phyloP scores from a whole-genome alignment of 225 moss, liverwort and hornwort species.

The Pleurozium schreberi region DNA sequence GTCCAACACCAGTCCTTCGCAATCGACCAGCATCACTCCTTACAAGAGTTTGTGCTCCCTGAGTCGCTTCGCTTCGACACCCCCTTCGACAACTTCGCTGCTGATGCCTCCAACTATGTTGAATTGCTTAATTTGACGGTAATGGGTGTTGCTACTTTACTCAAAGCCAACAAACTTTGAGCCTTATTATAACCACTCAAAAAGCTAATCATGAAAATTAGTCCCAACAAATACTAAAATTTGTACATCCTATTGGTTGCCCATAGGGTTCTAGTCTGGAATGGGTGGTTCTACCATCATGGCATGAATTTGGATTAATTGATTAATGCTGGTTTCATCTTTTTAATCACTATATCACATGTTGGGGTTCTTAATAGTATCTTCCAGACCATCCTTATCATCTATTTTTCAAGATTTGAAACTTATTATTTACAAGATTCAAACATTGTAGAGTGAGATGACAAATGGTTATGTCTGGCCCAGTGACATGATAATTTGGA shows the following conservation, averaged over 20 bases:
- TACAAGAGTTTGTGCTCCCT: background rate
- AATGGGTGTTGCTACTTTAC: too few species aligned
- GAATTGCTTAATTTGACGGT: too few species aligned
- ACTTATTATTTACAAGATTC: too few species aligned
- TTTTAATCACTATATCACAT: background rate
- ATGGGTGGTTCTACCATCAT: too few species aligned
- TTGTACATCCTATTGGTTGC: too few species aligned
- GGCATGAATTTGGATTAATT: too few species aligned
- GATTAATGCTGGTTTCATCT: background rate
- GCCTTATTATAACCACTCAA: too few species aligned
- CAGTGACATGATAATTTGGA: background rate
- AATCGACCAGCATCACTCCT: background rate
- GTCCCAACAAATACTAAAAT: too few species aligned
- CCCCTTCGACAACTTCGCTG: background rate
- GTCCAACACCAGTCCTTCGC: background rate
- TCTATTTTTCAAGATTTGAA: background rate
- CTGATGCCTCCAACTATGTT: too few species aligned
- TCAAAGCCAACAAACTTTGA: too few species aligned
- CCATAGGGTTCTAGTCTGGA: too few species aligned
- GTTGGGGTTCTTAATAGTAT: background rate
- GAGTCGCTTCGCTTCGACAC: background rate
- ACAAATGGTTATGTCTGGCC: background rate
- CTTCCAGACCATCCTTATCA: background rate
- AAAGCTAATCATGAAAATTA: too few species aligned
- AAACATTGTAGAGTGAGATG: background rate